Conservation (phyloP, 139 green algal genomes). For the Asterochloris sp. region DNA sequence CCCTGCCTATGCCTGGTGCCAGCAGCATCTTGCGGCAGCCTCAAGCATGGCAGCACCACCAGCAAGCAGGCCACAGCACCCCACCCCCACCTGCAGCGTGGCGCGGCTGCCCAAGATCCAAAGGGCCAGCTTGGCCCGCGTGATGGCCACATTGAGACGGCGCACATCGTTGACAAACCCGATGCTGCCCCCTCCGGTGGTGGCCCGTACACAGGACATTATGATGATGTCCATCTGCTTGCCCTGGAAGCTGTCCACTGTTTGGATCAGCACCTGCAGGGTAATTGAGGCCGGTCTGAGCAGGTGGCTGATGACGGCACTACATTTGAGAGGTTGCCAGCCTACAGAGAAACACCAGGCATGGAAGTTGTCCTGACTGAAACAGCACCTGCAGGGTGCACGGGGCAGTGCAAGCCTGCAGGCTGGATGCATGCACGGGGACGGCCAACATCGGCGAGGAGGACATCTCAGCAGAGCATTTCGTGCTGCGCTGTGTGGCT, state of each 20-base stretch:
- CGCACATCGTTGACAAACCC: slow-evolving; percentile 81
- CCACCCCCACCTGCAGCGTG: slow-evolving; percentile 37
- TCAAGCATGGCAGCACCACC: not conserved
- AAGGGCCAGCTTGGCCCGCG: slow-evolving; percentile 66
- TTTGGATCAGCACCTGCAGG: slow-evolving; percentile 75
- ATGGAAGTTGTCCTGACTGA: too few species aligned
- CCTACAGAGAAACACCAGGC: too few species aligned
- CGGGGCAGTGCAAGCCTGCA: too few species aligned
- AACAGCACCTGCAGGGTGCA: too few species aligned
- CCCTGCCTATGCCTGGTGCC: too few species aligned
- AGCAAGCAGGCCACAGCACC: not conserved
- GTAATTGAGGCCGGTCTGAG: not conserved
- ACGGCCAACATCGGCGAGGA: too few species aligned
- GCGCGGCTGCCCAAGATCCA: slow-evolving; percentile 70
- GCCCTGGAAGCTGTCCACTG: slow-evolving; percentile 92
- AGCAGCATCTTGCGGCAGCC: not conserved
- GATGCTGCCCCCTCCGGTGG: not conserved
- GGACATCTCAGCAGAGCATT: too few species aligned
- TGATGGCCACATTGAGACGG: slow-evolving; percentile 43
- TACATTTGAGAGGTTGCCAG: too few species aligned
- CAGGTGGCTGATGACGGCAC: not conserved
- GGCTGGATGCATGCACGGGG: too few species aligned
- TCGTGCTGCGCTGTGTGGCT: too few species aligned
- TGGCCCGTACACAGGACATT: slow-evolving; percentile 79
- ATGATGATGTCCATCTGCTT: slow-evolving; percentile 94